Conservation (phyloP, 164 flowering plant genomes). For the Berberis vulgaris region DNA sequence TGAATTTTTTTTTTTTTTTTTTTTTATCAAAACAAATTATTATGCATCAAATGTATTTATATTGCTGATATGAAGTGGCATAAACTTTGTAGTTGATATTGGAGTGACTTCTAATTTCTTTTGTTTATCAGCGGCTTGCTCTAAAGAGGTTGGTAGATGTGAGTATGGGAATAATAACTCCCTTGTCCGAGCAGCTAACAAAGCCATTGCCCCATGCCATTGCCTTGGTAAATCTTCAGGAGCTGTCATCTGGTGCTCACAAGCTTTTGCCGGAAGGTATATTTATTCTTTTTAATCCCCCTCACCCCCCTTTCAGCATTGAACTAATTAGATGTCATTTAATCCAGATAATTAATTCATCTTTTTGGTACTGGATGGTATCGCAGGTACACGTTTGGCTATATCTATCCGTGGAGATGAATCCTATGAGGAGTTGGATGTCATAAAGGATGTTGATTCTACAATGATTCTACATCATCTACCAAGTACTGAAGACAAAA, state of each 20-base stretch:
- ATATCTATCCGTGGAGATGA: constrained; percentile 91
- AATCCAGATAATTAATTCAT: neutral
- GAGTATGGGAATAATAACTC: constrained; percentile 91
- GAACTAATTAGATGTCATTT: neutral
- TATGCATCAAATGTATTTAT: too few species aligned
- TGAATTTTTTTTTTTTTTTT: too few species aligned
- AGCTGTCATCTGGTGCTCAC: constrained; percentile 69
- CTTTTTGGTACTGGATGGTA: neutral
- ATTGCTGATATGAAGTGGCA: too few species aligned
- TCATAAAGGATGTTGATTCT: constrained; percentile 62
- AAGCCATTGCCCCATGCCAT: constrained; percentile 87
- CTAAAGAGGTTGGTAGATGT: constrained; percentile 87
- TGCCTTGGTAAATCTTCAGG: constrained; percentile 73
- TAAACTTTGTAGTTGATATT: too few species aligned
- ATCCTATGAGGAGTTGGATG: constrained; percentile 61
- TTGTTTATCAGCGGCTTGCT: constrained; percentile 62
- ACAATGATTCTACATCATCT: constrained; percentile 80
- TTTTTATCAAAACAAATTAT: too few species aligned
- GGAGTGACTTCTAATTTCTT: neutral
- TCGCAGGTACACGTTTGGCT: constrained; percentile 79
- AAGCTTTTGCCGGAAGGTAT: constrained; percentile 92
- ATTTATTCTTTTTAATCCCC: neutral
- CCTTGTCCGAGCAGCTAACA: constrained; percentile 87
- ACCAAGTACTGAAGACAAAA: constrained; percentile 62
- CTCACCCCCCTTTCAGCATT: neutral